Evolutionary conservation across 164 flowering plant species (phyloP), one percentile per base, ranked within the genome.

Genomic region (Tinospora cordifolia): DNA sequence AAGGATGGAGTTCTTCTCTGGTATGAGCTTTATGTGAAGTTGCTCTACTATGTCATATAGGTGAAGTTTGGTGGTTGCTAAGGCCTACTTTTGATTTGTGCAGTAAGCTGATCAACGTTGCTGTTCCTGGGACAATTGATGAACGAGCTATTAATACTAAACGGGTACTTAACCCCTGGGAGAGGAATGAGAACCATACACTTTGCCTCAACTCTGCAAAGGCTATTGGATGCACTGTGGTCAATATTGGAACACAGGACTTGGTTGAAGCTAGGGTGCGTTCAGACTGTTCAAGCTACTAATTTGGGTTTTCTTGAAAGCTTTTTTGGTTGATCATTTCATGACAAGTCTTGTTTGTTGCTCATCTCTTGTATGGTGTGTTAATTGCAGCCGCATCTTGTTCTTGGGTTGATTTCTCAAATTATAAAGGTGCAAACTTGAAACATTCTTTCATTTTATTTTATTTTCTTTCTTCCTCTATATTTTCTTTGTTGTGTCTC

Each of bases 151-250:
- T 93, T 64, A 93, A 93, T 75, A 91, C 94, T 17, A 93, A 93
- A 77, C 69, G 78, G 13, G 81, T 85, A 26, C 88, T 88, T n/a
- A 93, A 91, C 70, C 97, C 96, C 6, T 93, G 98, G 98, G 97
- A 93, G 79, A 86, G 90, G 76, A 91, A 90, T 84, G 98, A 93
- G 75, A 93, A 93, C 67, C 98, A 93, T 76, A 93, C 97, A 3
- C 88, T 93, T 39, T 91, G 98, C 77, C 93, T 93, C 63, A 93
- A 93, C 75, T 93, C 98, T 69, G 97, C 97, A 59, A 93, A 90
- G 85, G 98, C 98, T 41, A 91, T 93, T 67, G 98, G 98, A 24
- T 93, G 98, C 82, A 91, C 97, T 7, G 98, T 93, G 39, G 98
- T 93, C 25, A 91, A 93, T 74, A 93, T 91, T 74, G 97, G 98